Conservation (phyloP, 768 basidiomycete species). For the Tylopilus plumbeoviolaceoides region DNA sequence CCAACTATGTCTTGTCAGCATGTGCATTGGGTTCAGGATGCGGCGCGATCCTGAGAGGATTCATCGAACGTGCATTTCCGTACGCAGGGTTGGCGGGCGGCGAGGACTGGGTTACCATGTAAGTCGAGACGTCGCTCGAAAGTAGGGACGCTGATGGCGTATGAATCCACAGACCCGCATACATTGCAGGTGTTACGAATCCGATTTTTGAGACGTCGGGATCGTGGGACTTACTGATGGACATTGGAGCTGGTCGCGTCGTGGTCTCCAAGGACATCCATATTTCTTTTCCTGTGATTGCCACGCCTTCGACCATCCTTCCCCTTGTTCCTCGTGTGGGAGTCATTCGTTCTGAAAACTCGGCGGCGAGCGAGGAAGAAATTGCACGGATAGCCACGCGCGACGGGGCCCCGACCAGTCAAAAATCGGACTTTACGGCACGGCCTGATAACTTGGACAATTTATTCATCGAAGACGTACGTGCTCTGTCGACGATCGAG, state of each 20-base stretch:
- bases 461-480: conserved; percentile 90
- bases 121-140: conserved; percentile 30
- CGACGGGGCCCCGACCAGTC: conserved; percentile 48
- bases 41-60: conserved; percentile 77
- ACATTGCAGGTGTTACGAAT: conserved; percentile 96
- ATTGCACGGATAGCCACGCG: conserved; percentile 48
- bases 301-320: conserved; percentile 37
- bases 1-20: conserved; percentile 88
- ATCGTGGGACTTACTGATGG: conserved; percentile 91
- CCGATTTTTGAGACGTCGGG: conserved; percentile 89
- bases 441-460: conserved; percentile 70
- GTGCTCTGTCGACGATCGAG: conserved; percentile 23
- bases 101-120: conserved; percentile 90
- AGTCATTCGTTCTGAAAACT: conserved; percentile 61
- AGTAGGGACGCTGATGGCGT: conserved; percentile 4
- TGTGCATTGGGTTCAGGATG: conserved; percentile 92
- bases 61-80: conserved; percentile 90
- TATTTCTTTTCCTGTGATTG: conserved; percentile 45
- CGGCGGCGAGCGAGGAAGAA: conserved; percentile 65
- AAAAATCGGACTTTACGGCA: conserved; percentile 50
- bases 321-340: conserved; percentile 54
- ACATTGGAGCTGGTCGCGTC: conserved; percentile 83
- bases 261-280: conserved; percentile 85
- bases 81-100: conserved; percentile 88
- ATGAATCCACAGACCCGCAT: conserved; percentile 63